Percentiles rank a stretch among this genome's conserved stretches.
Evolutionary conservation across 345 rosid species (phyloP).

Genomic region (Corchorus olitorius): DNA sequence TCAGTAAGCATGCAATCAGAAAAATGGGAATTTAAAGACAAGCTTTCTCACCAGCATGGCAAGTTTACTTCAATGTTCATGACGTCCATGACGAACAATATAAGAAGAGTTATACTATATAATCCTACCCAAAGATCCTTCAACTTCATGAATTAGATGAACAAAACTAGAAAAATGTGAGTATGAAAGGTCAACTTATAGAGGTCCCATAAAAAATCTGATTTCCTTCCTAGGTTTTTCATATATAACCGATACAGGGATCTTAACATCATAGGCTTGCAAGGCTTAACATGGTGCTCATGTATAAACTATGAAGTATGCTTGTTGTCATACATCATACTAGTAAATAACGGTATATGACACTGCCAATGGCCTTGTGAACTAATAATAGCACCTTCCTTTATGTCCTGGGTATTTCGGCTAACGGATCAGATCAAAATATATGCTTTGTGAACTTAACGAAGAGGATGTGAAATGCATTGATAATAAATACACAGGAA

Average conservation of each 20-base stretch:
- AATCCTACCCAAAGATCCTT: too few species aligned
- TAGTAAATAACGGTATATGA: neutral
- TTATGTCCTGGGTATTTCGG: neutral
- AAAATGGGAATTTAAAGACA: neutral
- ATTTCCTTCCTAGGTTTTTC: too few species aligned
- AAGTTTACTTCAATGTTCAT: neutral
- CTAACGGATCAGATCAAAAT: neutral
- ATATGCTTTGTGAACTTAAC: neutral
- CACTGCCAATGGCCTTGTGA: neutral
- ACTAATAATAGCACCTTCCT: neutral
- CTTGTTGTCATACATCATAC: neutral
- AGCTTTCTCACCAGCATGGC: neutral
- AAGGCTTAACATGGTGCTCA: neutral
- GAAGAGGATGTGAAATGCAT: neutral
- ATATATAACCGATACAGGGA: too few species aligned
- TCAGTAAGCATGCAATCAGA: neutral
- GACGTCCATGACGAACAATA: neutral
- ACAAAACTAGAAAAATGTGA: neutral
- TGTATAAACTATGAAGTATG: neutral
- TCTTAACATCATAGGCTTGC: too few species aligned
- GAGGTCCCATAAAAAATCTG: too few species aligned
- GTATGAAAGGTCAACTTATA: too few species aligned
- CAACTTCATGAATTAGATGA: neutral
- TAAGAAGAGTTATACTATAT: too few species aligned
- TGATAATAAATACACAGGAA: neutral